phyloP scores from a whole-genome alignment of 805 yeast genomes.

The Naumovozyma baii region DNA sequence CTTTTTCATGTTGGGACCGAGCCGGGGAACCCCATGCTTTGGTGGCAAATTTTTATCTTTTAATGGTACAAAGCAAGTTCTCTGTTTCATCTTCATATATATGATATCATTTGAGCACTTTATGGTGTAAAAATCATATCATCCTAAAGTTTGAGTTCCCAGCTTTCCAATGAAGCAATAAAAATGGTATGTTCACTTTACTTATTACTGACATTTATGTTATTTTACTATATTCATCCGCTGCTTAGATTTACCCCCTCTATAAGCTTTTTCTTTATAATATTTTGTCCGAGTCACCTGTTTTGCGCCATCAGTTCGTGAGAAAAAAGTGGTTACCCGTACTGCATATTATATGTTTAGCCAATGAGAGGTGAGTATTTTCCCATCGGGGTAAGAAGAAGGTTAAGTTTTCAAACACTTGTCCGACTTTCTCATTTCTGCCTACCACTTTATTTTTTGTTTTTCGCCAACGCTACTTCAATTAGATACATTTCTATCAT shows the following conservation, averaged over 20 bases:
- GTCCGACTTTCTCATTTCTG: slow-evolving; percentile 17
- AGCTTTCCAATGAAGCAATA: slow-evolving; percentile 2
- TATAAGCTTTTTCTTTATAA: no score
- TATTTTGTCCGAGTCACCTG: no score
- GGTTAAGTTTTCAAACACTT: slow-evolving; percentile 6
- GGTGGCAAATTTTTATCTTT: background rate
- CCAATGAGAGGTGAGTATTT: slow-evolving; percentile 17
- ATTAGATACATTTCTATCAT: background rate
- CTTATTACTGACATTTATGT: background rate
- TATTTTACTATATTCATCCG: background rate
- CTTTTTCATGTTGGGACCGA: background rate
- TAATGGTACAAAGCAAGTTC: background rate
- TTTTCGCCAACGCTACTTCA: background rate
- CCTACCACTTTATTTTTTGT: slow-evolving; percentile 18
- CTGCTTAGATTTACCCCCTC: no score
- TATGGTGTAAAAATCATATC: slow-evolving; percentile 1
- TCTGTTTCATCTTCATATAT: background rate
- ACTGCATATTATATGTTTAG: slow-evolving; percentile 1
- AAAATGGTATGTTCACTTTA: background rate
- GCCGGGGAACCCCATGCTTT: background rate
- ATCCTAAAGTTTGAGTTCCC: background rate
- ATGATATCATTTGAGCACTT: background rate
- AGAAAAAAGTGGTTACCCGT: slow-evolving; percentile 7
- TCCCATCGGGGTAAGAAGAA: slow-evolving; percentile 2
- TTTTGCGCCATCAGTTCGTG: background rate